These are phyloP conservation scores for Umbelopsis sp. DNA, from an alignment of 192 early-diverging fungal species.

Conservation along the genomic window DNA sequence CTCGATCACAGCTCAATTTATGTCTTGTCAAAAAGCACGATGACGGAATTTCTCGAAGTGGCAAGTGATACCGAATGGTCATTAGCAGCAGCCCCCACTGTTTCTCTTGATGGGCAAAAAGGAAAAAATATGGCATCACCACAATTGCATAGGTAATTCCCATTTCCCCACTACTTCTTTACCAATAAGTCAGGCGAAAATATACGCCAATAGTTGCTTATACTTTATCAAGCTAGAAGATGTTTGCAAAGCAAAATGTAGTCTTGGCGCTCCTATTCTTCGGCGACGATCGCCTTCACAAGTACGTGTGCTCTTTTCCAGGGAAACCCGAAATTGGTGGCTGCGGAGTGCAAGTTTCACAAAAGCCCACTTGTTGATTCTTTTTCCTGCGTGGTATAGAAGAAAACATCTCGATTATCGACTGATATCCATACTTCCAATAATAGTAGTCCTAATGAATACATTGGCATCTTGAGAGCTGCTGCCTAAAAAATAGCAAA, in stretches of 20 bases:
- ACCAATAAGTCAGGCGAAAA: no score
- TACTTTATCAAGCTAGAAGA: no score
- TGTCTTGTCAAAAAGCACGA: not conserved
- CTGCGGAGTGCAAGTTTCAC: conserved; percentile 9
- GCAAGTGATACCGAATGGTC: conserved; percentile 13
- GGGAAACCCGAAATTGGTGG: not conserved
- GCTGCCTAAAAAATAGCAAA: not conserved
- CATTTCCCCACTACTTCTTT: no score
- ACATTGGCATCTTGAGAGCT: not conserved
- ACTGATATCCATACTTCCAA: not conserved
- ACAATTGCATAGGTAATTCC: no score
- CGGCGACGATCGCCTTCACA: no score
- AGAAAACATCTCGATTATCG: not conserved
- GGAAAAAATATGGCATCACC: no score
- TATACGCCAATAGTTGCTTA: no score
- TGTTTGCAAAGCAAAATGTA: no score
- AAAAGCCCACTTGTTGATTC: not conserved
- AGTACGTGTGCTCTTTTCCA: not conserved
- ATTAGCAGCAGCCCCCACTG: not conserved
- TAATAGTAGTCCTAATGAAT: not conserved
- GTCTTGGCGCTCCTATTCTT: no score
- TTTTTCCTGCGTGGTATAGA: not conserved
- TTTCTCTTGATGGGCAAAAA: not conserved
- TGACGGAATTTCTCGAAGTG: conserved; percentile 19
- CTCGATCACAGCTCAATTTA: not conserved